These are phyloP conservation scores for Batrachochytrium dendrobatidis DNA, from an alignment of 371 early-diverging fungal genomes.

Conservation along the genomic window DNA sequence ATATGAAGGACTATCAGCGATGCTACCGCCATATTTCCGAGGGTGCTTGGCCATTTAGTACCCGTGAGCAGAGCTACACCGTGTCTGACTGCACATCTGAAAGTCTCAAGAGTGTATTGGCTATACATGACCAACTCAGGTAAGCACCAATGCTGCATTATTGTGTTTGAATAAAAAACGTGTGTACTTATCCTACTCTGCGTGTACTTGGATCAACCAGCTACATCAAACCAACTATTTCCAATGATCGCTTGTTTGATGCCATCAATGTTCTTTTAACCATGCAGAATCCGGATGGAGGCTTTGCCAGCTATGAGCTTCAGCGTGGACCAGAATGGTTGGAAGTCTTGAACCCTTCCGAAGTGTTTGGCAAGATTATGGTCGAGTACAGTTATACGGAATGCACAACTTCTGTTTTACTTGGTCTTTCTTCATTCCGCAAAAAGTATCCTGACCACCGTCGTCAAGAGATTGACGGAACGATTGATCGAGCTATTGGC, in stretches of 20 bases:
- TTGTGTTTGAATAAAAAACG: no score
- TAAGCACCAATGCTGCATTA: background rate
- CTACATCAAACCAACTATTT: slow-evolving; percentile 20
- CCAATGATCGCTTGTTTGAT: slow-evolving; percentile 63
- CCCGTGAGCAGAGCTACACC: slow-evolving; percentile 86
- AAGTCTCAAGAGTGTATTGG: slow-evolving; percentile 74
- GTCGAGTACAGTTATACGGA: slow-evolving; percentile 94
- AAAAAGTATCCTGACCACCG: slow-evolving; percentile 77
- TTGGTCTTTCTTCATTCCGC: slow-evolving; percentile 72
- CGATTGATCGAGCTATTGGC: slow-evolving; percentile 52
- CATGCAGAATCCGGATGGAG: slow-evolving; percentile 88
- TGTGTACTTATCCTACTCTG: slow-evolving; percentile 10
- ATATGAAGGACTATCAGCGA: slow-evolving; percentile 57
- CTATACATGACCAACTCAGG: slow-evolving; percentile 52
- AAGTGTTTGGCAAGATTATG: slow-evolving; percentile 94
- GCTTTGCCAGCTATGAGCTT: slow-evolving; percentile 86
- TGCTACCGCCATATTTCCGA: slow-evolving; percentile 76
- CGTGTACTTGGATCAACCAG: background rate
- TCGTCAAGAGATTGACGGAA: slow-evolving; percentile 65
- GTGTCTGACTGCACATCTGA: slow-evolving; percentile 97
- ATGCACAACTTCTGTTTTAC: slow-evolving; percentile 89
- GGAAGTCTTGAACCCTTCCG: slow-evolving; percentile 88
- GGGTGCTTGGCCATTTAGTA: slow-evolving; percentile 97
- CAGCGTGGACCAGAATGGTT: slow-evolving; percentile 71
- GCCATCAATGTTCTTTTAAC: slow-evolving; percentile 83